Evolutionary conservation across 371 early-diverging fungal genomes (phyloP).

Genomic region (Phascolomyces articulosus): DNA sequence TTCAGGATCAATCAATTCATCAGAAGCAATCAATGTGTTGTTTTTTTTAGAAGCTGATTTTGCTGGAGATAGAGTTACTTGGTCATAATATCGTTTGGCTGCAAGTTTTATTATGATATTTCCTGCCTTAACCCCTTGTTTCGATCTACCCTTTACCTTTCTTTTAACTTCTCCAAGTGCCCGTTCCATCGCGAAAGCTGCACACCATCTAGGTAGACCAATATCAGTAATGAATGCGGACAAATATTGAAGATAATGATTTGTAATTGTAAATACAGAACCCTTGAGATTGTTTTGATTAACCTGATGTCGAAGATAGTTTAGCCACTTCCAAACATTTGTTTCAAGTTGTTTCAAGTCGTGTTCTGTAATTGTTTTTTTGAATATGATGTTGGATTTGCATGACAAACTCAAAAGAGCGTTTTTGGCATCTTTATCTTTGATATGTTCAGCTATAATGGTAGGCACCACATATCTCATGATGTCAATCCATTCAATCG

Average conservation of each 20-base stretch:
- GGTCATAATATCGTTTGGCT: background rate
- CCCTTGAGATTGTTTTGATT: background rate
- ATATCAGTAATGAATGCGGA: background rate
- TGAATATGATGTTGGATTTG: background rate
- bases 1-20: background rate
- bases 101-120: background rate
- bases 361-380: background rate
- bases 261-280: background rate
- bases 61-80: background rate
- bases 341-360: background rate
- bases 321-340: constrained; percentile 7
- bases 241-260: background rate
- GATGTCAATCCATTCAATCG: background rate
- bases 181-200: background rate
- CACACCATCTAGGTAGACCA: background rate
- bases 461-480: constrained; percentile 1
- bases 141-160: background rate
- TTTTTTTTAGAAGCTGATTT: background rate
- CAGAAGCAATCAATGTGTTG: background rate
- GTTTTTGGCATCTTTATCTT: background rate
- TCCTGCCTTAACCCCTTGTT: background rate
- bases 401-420: background rate
- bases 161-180: background rate
- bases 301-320: background rate
- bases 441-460: background rate